Evolutionary conservation across 352 stramenopile species (phyloP).

Genomic region (Phytopythium mirpurense): DNA sequence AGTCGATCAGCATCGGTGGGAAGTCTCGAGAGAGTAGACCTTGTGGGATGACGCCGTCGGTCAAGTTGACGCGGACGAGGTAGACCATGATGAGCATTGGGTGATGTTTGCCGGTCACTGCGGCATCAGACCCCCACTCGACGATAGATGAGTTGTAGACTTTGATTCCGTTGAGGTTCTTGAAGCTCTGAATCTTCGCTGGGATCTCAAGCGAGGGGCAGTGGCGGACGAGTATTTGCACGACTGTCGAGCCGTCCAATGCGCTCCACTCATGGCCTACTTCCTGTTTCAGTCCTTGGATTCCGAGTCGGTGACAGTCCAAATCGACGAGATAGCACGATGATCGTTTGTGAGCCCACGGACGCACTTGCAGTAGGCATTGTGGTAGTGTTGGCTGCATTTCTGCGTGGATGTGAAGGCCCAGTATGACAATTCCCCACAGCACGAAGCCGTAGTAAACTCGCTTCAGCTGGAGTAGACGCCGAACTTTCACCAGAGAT

Average conservation of each 20-base stretch:
- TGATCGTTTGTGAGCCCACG: conserved; percentile 16
- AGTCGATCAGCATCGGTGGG: conserved; percentile 21
- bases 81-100: conserved; percentile 20
- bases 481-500: conserved; percentile 1
- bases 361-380: conserved; percentile 20
- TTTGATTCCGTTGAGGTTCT: conserved; percentile 21
- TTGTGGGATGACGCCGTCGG: conserved; percentile 17
- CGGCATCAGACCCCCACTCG: conserved; percentile 17
- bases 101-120: conserved; percentile 18
- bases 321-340: conserved; percentile 28
- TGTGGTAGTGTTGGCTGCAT: conserved; percentile 7
- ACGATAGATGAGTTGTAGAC: conserved; percentile 34
- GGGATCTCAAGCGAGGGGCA: conserved; percentile 25
- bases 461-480: conserved; percentile 5
- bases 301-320: conserved; percentile 16
- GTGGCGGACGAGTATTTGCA: conserved; percentile 26
- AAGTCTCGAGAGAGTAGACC: conserved; percentile 35
- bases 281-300: conserved; percentile 13
- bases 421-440: conserved; percentile 15
- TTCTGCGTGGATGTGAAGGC: conserved; percentile 14
- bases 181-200: conserved; percentile 14
- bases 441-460: conserved; percentile 10
- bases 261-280: conserved; percentile 10
- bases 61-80: conserved; percentile 28
- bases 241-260: conserved; percentile 18